These are phyloP conservation scores for Diaporthe nobilis DNA, from an alignment of 2,329 filamentous ascomycete species.

Conservation along the genomic window DNA sequence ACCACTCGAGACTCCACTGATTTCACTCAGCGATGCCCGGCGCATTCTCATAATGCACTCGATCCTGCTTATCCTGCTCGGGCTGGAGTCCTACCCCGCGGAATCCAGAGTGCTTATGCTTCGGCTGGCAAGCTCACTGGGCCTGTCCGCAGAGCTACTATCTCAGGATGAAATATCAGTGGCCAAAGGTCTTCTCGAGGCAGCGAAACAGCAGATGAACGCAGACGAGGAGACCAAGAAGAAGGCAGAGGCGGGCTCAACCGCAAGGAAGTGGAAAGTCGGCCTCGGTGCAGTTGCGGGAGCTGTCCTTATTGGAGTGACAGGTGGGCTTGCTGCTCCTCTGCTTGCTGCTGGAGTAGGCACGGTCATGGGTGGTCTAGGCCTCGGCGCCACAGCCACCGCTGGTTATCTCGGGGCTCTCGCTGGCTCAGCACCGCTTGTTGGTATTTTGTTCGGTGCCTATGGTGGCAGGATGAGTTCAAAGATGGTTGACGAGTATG, in stretches of 20 bases:
- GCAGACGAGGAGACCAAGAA: slow-evolving; percentile 84
- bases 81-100: slow-evolving; percentile 80
- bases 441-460: slow-evolving; percentile 90
- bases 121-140: slow-evolving; percentile 77
- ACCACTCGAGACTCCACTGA: slow-evolving; percentile 68
- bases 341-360: slow-evolving; percentile 89
- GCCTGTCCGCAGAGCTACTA: slow-evolving; percentile 72
- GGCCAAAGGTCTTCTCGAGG: slow-evolving; percentile 80
- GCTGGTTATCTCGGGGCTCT: slow-evolving; percentile 89
- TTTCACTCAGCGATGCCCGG: slow-evolving; percentile 58
- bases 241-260: slow-evolving; percentile 78
- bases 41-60: slow-evolving; percentile 52
- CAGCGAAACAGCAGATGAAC: slow-evolving; percentile 69
- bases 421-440: slow-evolving; percentile 86
- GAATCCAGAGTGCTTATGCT: slow-evolving; percentile 79
- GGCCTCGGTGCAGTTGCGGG: slow-evolving; percentile 90
- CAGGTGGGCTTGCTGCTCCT: slow-evolving; percentile 89
- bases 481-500: slow-evolving; percentile 89
- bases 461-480: slow-evolving; percentile 87
- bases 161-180: slow-evolving; percentile 82
- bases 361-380: slow-evolving; percentile 86
- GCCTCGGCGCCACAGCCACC: slow-evolving; percentile 78
- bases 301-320: slow-evolving; percentile 90
- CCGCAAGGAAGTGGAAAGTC: slow-evolving; percentile 87
- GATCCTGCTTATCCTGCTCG: slow-evolving; percentile 79